Evolutionary conservation across 306 rosid genomes (phyloP).

Genomic region (Acmispon strigosus): DNA sequence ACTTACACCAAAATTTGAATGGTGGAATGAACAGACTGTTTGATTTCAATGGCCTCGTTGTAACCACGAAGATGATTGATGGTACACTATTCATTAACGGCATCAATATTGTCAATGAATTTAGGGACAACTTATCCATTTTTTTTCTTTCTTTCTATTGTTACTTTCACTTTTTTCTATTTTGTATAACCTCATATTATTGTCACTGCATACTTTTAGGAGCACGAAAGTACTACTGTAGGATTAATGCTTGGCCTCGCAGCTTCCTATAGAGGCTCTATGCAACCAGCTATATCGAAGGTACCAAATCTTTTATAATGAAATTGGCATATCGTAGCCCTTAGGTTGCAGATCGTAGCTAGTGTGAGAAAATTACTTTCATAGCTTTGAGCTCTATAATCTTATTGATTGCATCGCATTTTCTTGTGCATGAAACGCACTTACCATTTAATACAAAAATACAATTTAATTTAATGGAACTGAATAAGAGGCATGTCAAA

Average conservation of each 20-base stretch:
- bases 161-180: constrained; percentile 17
- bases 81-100: not conserved
- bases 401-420: not conserved
- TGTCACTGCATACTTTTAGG: constrained; percentile 40
- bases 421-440: constrained; percentile 1
- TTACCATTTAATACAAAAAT: not conserved
- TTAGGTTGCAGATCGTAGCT: constrained; percentile 1
- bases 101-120: not conserved
- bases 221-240: constrained; percentile 90
- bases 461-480: not conserved
- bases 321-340: not conserved
- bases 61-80: not conserved
- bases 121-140: not conserved
- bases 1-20: not conserved
- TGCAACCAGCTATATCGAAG: constrained; percentile 93
- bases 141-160: constrained; percentile 1
- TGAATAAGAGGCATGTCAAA: constrained; percentile 5
- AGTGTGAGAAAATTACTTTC: not conserved
- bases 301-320: constrained; percentile 28
- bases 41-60: not conserved
- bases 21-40: not conserved
- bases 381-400: not conserved
- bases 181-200: constrained; percentile 20
- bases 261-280: constrained; percentile 89
- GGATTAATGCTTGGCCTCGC: constrained; percentile 97